Evolutionary conservation across 805 yeast genomes (phyloP).

Genomic region (Hanseniaspora taiwanica): DNA sequence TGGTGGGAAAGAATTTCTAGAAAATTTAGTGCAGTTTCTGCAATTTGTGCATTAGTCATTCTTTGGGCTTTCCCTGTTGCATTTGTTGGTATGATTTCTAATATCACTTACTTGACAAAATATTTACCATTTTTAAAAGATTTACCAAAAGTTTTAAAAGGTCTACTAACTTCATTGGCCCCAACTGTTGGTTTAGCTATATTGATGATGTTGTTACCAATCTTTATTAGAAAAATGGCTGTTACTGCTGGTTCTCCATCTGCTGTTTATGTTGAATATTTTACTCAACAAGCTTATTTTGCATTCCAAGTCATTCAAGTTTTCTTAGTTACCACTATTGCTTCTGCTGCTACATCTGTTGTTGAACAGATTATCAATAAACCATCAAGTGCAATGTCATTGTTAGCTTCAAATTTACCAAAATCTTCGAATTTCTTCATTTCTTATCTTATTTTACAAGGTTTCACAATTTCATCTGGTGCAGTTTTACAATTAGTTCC

Average conservation of each 20-base stretch:
- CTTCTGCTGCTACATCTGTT: slow-evolving; percentile 60
- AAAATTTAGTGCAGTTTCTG: slow-evolving; percentile 36
- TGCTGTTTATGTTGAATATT: slow-evolving; percentile 43
- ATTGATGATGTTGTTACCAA: slow-evolving; percentile 55
- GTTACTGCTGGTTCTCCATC: slow-evolving; percentile 45
- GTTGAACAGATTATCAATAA: slow-evolving; percentile 46
- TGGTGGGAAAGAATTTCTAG: slow-evolving; percentile 69
- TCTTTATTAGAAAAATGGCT: slow-evolving; percentile 51
- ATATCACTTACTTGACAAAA: slow-evolving; percentile 47
- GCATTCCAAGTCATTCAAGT: slow-evolving; percentile 61
- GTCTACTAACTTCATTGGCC: slow-evolving; percentile 52
- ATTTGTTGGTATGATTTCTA: slow-evolving; percentile 63
- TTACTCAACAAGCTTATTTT: slow-evolving; percentile 55
- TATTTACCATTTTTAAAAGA: slow-evolving; percentile 38
- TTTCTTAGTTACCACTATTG: slow-evolving; percentile 54
- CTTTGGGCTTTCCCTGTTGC: slow-evolving; percentile 74
- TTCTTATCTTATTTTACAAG: slow-evolving; percentile 56
- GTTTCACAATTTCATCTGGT: slow-evolving; percentile 52
- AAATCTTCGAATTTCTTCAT: slow-evolving; percentile 62
- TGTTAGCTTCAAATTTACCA: slow-evolving; percentile 58
- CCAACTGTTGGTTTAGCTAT: slow-evolving; percentile 56
- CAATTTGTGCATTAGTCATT: slow-evolving; percentile 41
- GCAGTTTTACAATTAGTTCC: slow-evolving; percentile 49
- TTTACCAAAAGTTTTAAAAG: slow-evolving; percentile 40
- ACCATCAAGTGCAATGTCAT: slow-evolving; percentile 43